Percentiles rank a stretch among this genome's conserved stretches.
Evolutionary conservation across 495 filamentous ascomycete species (phyloP).

Genomic region (Penicillium argentinense): DNA sequence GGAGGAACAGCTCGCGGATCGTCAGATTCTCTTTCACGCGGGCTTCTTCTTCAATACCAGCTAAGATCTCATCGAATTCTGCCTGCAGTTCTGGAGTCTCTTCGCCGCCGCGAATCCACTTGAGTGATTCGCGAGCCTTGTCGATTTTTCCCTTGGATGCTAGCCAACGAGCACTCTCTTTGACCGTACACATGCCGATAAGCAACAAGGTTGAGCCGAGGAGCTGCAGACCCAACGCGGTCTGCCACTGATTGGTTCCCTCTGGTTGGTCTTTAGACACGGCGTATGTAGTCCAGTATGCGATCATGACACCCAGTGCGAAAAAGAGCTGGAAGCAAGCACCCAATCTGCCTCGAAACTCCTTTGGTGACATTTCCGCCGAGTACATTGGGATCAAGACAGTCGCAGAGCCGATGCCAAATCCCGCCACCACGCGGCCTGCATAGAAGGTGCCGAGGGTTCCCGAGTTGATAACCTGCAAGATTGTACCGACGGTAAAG

Average conservation of each 20-base stretch:
- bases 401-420: slow-evolving; percentile 56
- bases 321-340: slow-evolving; percentile 51
- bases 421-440: slow-evolving; percentile 49
- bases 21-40: slow-evolving; percentile 41
- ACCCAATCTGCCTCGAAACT: slow-evolving; percentile 53
- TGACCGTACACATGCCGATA: slow-evolving; percentile 45
- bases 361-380: slow-evolving; percentile 54
- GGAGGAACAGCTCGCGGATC: slow-evolving; percentile 40
- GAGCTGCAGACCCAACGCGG: slow-evolving; percentile 51
- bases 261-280: slow-evolving; percentile 34
- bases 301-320: slow-evolving; percentile 47
- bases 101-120: slow-evolving; percentile 25
- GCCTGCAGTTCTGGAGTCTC: slow-evolving; percentile 37
- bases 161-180: slow-evolving; percentile 53
- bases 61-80: slow-evolving; percentile 27
- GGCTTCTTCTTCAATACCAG: slow-evolving; percentile 46
- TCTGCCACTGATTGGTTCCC: slow-evolving; percentile 50
- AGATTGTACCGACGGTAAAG: slow-evolving; percentile 44
- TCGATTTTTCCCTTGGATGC: slow-evolving; percentile 38
- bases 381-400: slow-evolving; percentile 54
- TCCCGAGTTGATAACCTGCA: slow-evolving; percentile 44
- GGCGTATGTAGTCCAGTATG: slow-evolving; percentile 52
- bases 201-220: slow-evolving; percentile 43
- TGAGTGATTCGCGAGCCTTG: slow-evolving; percentile 16
- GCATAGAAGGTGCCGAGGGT: slow-evolving; percentile 45